Conservation (phyloP, 1,284 basidiomycete species). For the Peniophora sp. region DNA sequence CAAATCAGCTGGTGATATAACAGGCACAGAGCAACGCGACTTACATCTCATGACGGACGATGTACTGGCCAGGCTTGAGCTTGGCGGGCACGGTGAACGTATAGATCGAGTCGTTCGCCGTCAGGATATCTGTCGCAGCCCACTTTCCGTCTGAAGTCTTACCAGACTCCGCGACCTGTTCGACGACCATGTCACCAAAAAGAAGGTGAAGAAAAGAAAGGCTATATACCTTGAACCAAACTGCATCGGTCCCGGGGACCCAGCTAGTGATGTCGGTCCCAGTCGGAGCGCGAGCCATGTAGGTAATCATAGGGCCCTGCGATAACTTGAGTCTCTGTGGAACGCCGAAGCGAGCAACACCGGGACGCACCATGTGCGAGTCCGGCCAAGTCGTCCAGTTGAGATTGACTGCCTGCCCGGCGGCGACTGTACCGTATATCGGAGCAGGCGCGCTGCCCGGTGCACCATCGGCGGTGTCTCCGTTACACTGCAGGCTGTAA, state of each 20-base stretch:
- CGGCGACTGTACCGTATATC: conserved; percentile 33
- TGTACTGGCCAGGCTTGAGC: conserved; percentile 37
- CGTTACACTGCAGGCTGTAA: conserved; percentile 34
- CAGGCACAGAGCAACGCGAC: background rate
- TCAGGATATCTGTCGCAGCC: conserved; percentile 34
- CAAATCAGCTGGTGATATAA: conserved; percentile 20
- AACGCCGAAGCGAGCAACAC: background rate
- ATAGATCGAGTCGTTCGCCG: conserved; percentile 31
- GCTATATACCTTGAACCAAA: conserved; percentile 15
- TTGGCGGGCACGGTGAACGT: conserved; percentile 37
- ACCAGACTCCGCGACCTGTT: conserved; percentile 39
- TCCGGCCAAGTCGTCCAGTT: conserved; percentile 47
- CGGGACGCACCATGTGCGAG: conserved; percentile 24
- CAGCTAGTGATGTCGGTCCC: conserved; percentile 36
- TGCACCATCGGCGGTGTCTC: conserved; percentile 28
- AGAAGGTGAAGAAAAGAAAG: conserved; percentile 1
- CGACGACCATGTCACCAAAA: conserved; percentile 32
- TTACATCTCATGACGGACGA: conserved; percentile 42
- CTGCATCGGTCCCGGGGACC: conserved; percentile 28
- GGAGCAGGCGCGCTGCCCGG: conserved; percentile 33
- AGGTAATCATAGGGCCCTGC: conserved; percentile 38
- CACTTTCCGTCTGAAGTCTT: conserved; percentile 34
- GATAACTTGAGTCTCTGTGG: background rate
- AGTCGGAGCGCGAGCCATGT: conserved; percentile 37
- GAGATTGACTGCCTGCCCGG: conserved; percentile 32